Evolutionary conservation across 306 rosid genomes (phyloP).

Genomic region (Castanea mollissima): DNA sequence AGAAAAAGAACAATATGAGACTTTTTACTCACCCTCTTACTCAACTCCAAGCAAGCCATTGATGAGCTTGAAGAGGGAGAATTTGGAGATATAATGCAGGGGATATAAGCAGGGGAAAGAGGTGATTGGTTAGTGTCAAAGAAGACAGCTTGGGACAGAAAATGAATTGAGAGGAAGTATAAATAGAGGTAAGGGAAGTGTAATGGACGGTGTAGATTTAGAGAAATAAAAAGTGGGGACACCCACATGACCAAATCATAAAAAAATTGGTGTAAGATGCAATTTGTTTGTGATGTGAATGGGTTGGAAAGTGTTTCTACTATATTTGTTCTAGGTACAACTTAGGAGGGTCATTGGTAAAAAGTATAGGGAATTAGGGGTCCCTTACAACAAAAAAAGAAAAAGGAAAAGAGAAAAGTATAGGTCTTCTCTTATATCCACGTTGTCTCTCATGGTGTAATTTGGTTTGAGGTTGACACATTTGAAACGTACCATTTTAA

Average conservation of each 20-base stretch:
- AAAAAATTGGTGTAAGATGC: constrained; percentile 28
- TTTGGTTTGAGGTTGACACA: constrained; percentile 25
- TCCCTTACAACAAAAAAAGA: too few relatives aligned
- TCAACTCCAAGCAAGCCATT: constrained; percentile 61
- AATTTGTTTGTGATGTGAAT: constrained; percentile 25
- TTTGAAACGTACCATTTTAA: constrained; percentile 3
- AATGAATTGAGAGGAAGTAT: constrained; percentile 33
- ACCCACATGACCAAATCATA: constrained; percentile 47
- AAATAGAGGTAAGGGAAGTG: constrained; percentile 49
- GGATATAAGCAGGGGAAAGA: constrained; percentile 25
- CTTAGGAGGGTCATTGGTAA: not conserved
- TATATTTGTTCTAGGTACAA: not conserved
- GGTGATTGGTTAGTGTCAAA: constrained; percentile 15
- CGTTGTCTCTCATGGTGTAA: constrained; percentile 15
- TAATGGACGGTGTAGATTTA: constrained; percentile 62
- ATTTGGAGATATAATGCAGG: constrained; percentile 11
- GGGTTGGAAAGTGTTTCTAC: not conserved
- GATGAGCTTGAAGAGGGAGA: constrained; percentile 12
- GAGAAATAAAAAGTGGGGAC: constrained; percentile 31
- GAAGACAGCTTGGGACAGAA: constrained; percentile 31
- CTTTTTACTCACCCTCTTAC: constrained; percentile 45
- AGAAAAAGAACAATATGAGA: not conserved
- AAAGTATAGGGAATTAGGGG: not conserved
- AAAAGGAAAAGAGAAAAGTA: not conserved
- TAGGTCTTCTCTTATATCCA: constrained; percentile 12